Evolutionary conservation across 2,329 filamentous ascomycete species (phyloP).

Genomic region (Ophiostoma himal-ulmi): DNA sequence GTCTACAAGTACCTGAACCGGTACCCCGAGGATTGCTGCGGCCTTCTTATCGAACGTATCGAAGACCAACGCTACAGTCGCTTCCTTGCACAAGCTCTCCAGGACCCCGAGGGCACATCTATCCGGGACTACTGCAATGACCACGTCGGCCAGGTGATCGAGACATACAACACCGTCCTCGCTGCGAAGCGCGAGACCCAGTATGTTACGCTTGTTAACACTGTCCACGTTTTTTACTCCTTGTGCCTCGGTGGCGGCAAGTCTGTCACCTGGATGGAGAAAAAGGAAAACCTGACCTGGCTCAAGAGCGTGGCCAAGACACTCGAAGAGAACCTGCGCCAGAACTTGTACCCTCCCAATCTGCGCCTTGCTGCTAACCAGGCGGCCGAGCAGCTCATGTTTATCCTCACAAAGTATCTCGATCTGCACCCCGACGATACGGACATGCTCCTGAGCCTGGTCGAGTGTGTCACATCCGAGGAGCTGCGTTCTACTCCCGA

Average conservation of each 20-base stretch:
- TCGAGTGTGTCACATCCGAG: slow-evolving; percentile 77
- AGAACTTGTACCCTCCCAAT: slow-evolving; percentile 61
- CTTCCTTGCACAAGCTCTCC: slow-evolving; percentile 81
- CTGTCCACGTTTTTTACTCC: slow-evolving; percentile 77
- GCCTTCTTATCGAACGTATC: slow-evolving; percentile 69
- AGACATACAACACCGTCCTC: slow-evolving; percentile 57
- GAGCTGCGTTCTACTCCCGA: slow-evolving; percentile 72
- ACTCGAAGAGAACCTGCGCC: slow-evolving; percentile 66
- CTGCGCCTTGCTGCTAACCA: slow-evolving; percentile 84
- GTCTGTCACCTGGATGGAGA: slow-evolving; percentile 66
- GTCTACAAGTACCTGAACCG: slow-evolving; percentile 90
- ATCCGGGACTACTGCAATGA: slow-evolving; percentile 69
- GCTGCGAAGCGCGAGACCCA: slow-evolving; percentile 63
- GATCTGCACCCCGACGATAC: slow-evolving; percentile 67
- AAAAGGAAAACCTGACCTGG: slow-evolving; percentile 55
- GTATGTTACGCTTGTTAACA: slow-evolving; percentile 70
- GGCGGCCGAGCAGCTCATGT: slow-evolving; percentile 80
- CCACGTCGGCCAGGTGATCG: slow-evolving; percentile 67
- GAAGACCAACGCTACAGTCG: slow-evolving; percentile 83
- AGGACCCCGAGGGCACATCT: slow-evolving; percentile 65
- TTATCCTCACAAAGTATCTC: slow-evolving; percentile 75
- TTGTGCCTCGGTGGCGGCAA: slow-evolving; percentile 46
- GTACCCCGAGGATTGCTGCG: slow-evolving; percentile 83
- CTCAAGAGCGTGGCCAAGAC: slow-evolving; percentile 66
- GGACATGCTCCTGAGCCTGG: slow-evolving; percentile 76